Evolutionary conservation across 768 basidiomycete genomes (phyloP).

Genomic region (Phylloporus scabripes): DNA sequence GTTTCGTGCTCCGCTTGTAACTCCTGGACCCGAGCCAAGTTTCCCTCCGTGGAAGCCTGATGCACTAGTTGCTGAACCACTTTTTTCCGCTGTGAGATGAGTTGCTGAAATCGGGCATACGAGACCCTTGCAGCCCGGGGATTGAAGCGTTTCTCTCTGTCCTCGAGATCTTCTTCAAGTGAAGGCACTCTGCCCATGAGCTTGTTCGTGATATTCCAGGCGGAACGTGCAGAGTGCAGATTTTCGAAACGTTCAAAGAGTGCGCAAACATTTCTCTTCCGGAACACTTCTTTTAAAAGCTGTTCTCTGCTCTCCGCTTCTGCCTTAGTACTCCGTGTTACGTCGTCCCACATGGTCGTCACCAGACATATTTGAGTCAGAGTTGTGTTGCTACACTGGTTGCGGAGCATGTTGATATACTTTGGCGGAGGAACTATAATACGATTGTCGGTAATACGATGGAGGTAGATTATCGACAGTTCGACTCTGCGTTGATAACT

Average conservation of each 20-base stretch:
- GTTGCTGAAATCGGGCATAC: neutral
- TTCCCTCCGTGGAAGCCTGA: neutral
- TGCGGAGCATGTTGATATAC: constrained; percentile 3
- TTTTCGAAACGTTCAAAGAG: constrained; percentile 4
- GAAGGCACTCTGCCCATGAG: neutral
- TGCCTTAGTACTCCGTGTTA: neutral
- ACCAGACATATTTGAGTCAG: constrained; percentile 3
- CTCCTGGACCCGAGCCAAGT: neutral
- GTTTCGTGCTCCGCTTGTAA: constrained; percentile 2
- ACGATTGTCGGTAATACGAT: constrained; percentile 4
- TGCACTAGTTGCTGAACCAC: neutral
- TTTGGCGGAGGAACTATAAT: neutral
- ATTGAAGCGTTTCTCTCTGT: neutral
- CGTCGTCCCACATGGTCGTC: constrained; percentile 10
- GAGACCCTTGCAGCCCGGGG: neutral
- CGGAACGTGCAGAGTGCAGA: neutral
- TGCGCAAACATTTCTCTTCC: neutral
- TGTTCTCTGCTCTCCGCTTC: constrained; percentile 2
- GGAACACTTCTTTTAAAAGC: neutral
- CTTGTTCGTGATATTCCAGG: neutral
- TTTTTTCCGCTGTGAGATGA: constrained; percentile 1
- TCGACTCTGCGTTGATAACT: neutral
- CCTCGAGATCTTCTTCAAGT: constrained; percentile 2
- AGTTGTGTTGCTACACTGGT: neutral
- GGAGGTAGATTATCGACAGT: constrained; percentile 5